Percentiles rank a stretch among this genome's conserved stretches.
Conservation (phyloP, 371 early-diverging fungal species). For the Apophysomyces sp. region DNA sequence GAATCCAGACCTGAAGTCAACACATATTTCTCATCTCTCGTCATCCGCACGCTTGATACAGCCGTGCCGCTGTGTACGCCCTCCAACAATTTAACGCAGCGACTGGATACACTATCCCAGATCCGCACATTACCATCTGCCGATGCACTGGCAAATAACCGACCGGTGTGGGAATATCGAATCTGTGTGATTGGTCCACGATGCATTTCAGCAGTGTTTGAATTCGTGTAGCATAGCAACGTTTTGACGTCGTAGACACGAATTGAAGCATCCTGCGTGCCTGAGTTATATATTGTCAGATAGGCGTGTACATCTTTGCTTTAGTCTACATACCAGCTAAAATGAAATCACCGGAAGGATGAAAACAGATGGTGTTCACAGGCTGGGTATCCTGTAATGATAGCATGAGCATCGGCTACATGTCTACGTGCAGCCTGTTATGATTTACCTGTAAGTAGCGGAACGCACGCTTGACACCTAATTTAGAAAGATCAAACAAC, state of each 20-base stretch:
- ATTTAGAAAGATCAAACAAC: conserved; percentile 84
- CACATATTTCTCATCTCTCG: conserved; percentile 74
- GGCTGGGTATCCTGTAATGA: conserved; percentile 61
- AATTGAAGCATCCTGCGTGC: conserved; percentile 75
- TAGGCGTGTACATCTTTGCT: not conserved
- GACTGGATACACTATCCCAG: conserved; percentile 82
- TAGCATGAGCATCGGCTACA: not conserved
- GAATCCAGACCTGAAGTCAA: conserved; percentile 83
- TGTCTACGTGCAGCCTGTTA: not conserved
- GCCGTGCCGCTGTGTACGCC: conserved; percentile 77
- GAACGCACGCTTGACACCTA: conserved; percentile 80
- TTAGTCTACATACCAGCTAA: conserved; percentile 41
- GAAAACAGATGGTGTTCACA: conserved; percentile 77
- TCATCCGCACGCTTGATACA: conserved; percentile 72
- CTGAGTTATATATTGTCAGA: conserved; percentile 22
- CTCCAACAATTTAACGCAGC: conserved; percentile 67
- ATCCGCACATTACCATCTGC: conserved; percentile 86
- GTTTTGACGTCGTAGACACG: conserved; percentile 86
- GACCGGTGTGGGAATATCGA: conserved; percentile 72
- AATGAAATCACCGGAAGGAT: conserved; percentile 84
- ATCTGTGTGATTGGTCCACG: conserved; percentile 72
- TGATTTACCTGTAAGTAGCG: conserved; percentile 72
- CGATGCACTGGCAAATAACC: conserved; percentile 72
- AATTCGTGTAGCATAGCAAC: conserved; percentile 72
- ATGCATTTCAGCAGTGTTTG: conserved; percentile 53